Evolutionary conservation across 495 filamentous ascomycete species (phyloP), one percentile per base, ranked within the genome.

Genomic region (Penicillium atrosanguineum): DNA sequence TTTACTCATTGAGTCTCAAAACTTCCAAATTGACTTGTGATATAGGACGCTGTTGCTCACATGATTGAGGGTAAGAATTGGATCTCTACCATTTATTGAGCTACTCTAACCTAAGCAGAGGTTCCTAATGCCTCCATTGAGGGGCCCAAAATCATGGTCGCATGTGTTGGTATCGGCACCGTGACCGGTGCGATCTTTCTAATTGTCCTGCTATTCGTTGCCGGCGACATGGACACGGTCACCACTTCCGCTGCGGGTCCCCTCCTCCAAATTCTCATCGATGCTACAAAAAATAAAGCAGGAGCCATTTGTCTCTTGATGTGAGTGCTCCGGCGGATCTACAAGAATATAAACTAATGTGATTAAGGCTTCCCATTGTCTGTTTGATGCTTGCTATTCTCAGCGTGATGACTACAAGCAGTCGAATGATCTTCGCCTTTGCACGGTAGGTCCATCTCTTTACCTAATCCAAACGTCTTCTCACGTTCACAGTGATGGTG

Each of bases 361-460:
- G 0, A 8, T 19, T 2, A 7, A 80, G 79, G 46, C 72, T 89
- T 53, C 87, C 87, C 1, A 71, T 89, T 16, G 67, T 84, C 6
- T 89, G 86, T 61, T 75, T 91, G 50, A 65, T 88, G 1, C 87
- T 90, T 59, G 85, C 85, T 4, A 80, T 79, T 12, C 83, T 79
- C 0, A 82, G 77, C 28, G 81, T 90, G 50, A 86, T 88, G 84
- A 88, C 86, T 4, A 89, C 87, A 0, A 83, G 80, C 43, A 86
- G 79, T 46, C 81, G 87, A 8, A 88, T 90, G 85, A 83, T 84
- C 8, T 90, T 83, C 53, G 87, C 87, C 4, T 90, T 91, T 52
- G 79, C 81, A 25, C 78, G 71, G 68, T 70, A 60, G 3, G 44
- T 44, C 14, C 8, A 19, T 44, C n/a, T 7, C 9, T 20, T 31